A percentile compares a stretch with the other conserved stretches of the same genome.
Conservation (phyloP, 345 rosid species). For the Hibiscus mutabilis region DNA sequence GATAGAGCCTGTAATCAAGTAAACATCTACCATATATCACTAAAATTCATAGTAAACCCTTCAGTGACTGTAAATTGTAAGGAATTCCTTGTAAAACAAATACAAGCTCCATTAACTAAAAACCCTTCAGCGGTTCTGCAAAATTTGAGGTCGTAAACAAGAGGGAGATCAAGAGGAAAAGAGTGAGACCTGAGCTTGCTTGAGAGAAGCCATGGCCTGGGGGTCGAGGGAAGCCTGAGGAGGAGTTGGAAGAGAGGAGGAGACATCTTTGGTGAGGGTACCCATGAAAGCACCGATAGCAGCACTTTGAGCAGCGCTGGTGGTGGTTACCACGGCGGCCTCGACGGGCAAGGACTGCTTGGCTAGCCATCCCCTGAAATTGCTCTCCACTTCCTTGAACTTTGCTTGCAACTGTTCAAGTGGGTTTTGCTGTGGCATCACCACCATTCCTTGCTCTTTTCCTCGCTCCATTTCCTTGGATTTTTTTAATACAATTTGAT, state of each 20-base stretch:
- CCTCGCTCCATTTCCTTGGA: constrained; percentile 38
- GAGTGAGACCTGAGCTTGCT: background rate
- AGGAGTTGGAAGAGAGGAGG: constrained; percentile 9
- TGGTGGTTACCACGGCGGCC: constrained; percentile 74
- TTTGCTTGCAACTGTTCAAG: constrained; percentile 43
- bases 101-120: background rate
- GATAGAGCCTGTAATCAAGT: constrained; percentile 50
- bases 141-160: no score
- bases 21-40: background rate
- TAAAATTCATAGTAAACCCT: background rate
- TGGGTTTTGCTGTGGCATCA: constrained; percentile 46
- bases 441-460: constrained; percentile 36
- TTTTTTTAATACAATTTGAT: background rate
- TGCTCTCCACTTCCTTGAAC: constrained; percentile 53
- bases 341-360: constrained; percentile 68
- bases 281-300: constrained; percentile 82
- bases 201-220: background rate
- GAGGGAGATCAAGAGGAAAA: background rate
- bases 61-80: background rate
- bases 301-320: constrained; percentile 66
- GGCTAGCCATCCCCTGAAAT: constrained; percentile 68
- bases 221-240: background rate
- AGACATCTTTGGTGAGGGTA: constrained; percentile 47
- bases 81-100: background rate
- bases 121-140: no score